Evolutionary conservation across 108 stramenopile genomes (phyloP).

Genomic region (Mayamaea pseudoterrestris): DNA sequence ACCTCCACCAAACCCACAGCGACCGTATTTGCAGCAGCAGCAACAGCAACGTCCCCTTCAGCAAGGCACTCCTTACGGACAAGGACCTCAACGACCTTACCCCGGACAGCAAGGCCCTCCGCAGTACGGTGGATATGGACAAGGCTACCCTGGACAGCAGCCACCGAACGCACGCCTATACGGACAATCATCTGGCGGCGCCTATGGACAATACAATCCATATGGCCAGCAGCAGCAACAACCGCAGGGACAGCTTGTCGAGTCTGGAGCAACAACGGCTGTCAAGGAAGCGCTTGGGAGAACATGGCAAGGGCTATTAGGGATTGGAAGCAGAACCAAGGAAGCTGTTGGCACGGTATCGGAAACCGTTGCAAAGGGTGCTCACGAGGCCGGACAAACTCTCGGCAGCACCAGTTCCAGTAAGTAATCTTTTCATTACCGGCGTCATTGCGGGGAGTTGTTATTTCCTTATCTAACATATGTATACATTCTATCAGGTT

Average conservation of each 20-base stretch:
- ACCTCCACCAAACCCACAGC: conserved; percentile 5
- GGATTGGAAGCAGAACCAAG: conserved; percentile 33
- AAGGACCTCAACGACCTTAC: conserved; percentile 9
- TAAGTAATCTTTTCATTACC: conserved; percentile 16
- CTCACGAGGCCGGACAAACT: conserved; percentile 30
- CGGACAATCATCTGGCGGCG: not conserved
- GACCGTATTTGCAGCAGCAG: conserved; percentile 1
- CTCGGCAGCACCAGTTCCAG: conserved; percentile 26
- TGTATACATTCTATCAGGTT: conserved; percentile 10
- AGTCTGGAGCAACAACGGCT: conserved; percentile 14
- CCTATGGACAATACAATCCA: conserved; percentile 10
- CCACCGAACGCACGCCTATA: conserved; percentile 13
- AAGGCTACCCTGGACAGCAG: conserved; percentile 4
- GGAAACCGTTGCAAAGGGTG: conserved; percentile 31
- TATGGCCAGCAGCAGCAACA: conserved; percentile 15
- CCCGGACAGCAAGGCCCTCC: conserved; percentile 2
- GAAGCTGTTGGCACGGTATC: conserved; percentile 28
- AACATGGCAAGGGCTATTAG: conserved; percentile 42
- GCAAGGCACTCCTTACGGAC: conserved; percentile 7
- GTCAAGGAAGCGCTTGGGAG: conserved; percentile 18
- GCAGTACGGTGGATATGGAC: conserved; percentile 1
- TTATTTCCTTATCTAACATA: not conserved
- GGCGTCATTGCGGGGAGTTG: not conserved
- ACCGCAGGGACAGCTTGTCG: conserved; percentile 6
- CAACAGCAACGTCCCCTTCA: conserved; percentile 12